Percentiles rank a stretch among this genome's conserved stretches.
phyloP scores from a whole-genome alignment of 176 grass and related monocot species.

The Cenchrus fungigraminus region DNA sequence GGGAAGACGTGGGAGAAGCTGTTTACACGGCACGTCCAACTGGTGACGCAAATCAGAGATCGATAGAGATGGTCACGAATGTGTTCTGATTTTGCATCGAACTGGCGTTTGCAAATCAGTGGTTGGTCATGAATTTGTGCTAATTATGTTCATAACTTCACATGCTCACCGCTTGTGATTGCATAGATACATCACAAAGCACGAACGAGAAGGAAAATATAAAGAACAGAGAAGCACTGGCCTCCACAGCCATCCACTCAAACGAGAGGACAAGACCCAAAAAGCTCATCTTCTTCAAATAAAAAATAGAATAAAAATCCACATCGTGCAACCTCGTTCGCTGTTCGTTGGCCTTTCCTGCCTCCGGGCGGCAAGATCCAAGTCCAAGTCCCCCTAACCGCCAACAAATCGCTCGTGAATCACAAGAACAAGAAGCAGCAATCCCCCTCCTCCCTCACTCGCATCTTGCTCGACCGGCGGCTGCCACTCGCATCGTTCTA shows the following conservation, averaged over 20 bases:
- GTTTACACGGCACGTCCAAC: not conserved
- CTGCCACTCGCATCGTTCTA: slow-evolving; percentile 4
- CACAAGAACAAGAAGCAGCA: slow-evolving; percentile 36
- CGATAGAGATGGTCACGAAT: not conserved
- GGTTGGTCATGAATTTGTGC: too few relatives aligned
- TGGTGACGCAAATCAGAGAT: too few relatives aligned
- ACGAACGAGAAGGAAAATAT: not conserved
- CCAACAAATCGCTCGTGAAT: slow-evolving; percentile 24
- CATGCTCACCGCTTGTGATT: not conserved
- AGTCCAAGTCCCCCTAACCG: slow-evolving; percentile 19
- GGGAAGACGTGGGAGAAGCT: not conserved
- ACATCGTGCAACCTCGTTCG: slow-evolving; percentile 50
- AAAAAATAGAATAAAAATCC: slow-evolving; percentile 30
- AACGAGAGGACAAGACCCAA: slow-evolving; percentile 34
- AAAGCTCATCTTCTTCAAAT: not conserved
- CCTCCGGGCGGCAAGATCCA: slow-evolving; percentile 46
- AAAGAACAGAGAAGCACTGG: not conserved
- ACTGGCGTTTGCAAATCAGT: too few relatives aligned
- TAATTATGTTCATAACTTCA: not conserved
- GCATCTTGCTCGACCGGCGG: slow-evolving; percentile 42
- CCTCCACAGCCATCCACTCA: slow-evolving; percentile 27
- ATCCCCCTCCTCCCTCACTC: slow-evolving; percentile 15
- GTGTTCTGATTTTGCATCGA: too few relatives aligned
- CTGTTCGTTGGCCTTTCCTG: slow-evolving; percentile 39
- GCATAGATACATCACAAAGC: not conserved